phyloP scores from a whole-genome alignment of 1,284 basidiomycete species.

The Tilletia caries region DNA sequence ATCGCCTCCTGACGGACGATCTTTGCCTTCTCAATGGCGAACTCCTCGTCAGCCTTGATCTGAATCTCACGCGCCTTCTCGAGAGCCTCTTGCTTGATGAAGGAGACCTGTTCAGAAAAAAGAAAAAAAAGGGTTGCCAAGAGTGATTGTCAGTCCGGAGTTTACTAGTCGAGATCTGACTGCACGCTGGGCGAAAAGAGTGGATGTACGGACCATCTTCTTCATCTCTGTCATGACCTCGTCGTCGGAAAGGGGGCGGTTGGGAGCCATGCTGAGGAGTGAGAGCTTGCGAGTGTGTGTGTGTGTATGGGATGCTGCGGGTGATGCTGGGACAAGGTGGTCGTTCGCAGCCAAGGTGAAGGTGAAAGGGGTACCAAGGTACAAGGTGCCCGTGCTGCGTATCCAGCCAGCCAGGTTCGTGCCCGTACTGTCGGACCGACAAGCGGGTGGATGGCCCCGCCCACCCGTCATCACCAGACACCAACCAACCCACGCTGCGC shows the following conservation, averaged over 20 bases:
- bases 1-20: conserved; percentile 51
- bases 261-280: conserved; percentile 7
- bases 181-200: background rate
- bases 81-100: conserved; percentile 53
- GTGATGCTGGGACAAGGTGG: too few species aligned
- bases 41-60: conserved; percentile 53
- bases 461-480: too few species aligned
- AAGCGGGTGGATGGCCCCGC: too few species aligned
- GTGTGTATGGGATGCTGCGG: too few species aligned
- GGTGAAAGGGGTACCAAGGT: too few species aligned
- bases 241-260: conserved; percentile 71
- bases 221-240: conserved; percentile 96
- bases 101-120: conserved; percentile 38
- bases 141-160: background rate
- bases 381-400: too few species aligned
- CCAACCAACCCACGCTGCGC: too few species aligned
- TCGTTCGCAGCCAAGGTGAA: too few species aligned
- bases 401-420: too few species aligned
- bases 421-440: too few species aligned
- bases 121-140: background rate
- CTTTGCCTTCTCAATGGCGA: conserved; percentile 53
- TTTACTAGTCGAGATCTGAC: too few species aligned
- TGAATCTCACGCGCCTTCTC: conserved; percentile 54
- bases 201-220: conserved; percentile 71
- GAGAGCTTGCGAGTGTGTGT: too few species aligned